Evolutionary conservation across 352 stramenopile species (phyloP).

Genomic region (Phytophthora melonis): DNA sequence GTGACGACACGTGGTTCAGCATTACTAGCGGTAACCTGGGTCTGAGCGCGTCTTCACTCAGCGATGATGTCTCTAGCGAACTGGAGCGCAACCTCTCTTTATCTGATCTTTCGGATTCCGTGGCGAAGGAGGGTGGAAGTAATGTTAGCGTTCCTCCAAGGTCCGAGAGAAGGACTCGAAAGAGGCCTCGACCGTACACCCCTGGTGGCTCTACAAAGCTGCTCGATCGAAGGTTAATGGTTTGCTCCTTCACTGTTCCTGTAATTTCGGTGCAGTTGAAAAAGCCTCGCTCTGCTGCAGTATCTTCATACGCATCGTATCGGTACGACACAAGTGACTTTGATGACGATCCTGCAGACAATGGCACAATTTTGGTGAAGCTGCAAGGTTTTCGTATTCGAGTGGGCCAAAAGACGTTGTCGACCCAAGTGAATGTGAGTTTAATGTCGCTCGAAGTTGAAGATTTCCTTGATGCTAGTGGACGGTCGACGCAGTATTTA

Average conservation of each 20-base stretch:
- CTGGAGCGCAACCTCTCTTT: conserved; percentile 27
- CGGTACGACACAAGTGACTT: conserved; percentile 68
- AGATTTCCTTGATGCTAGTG: conserved; percentile 72
- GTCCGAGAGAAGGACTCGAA: conserved; percentile 37
- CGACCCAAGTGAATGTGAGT: conserved; percentile 73
- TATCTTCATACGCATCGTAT: conserved; percentile 63
- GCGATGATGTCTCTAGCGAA: conserved; percentile 19
- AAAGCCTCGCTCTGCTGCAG: conserved; percentile 62
- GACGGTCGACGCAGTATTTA: conserved; percentile 75
- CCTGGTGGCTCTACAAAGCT: conserved; percentile 49
- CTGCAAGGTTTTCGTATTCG: conserved; percentile 86
- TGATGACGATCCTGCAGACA: conserved; percentile 67
- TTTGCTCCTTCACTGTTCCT: conserved; percentile 86
- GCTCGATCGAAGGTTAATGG: conserved; percentile 74
- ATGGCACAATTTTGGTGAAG: conserved; percentile 77
- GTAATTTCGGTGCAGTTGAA: conserved; percentile 84
- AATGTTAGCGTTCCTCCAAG: conserved; percentile 21
- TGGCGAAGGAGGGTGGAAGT: conserved; percentile 1
- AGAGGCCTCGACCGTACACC: conserved; percentile 35
- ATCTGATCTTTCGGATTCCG: conserved; percentile 29
- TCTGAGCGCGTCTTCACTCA: conserved; percentile 28
- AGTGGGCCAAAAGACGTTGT: conserved; percentile 84
- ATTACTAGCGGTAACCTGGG: conserved; percentile 80
- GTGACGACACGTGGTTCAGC: conserved; percentile 92
- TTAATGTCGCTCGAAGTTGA: conserved; percentile 82